Evolutionary conservation across 352 stramenopile species (phyloP), one percentile per base, ranked within the genome.

Genomic region (Phytophthora litchii): DNA sequence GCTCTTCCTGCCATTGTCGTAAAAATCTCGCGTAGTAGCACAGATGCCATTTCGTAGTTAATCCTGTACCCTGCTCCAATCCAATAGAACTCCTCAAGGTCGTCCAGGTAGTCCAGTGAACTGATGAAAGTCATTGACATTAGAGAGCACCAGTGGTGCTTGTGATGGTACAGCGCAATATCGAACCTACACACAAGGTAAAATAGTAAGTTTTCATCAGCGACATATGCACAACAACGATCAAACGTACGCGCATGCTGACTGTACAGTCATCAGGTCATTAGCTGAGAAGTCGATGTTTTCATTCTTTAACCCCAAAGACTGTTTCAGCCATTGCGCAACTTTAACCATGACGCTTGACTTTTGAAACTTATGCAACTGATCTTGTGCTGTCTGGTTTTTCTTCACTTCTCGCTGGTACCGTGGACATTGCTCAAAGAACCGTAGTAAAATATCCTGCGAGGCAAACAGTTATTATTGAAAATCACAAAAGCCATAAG

Each of bases 341-440:
- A 59, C 35, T 23, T 64, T 43, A 0, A 32, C 1, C 42, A 78
- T 64, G 23, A 42, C 35, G 5, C n/a, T 51, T 20, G 74, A 74
- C 4, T 51, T 46, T 50, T 79, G 64, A 44, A 70, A 87, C n/a
- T 53, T 17, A 20, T 59, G 21, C n/a, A 54, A 19, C 57, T 87
- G 51, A 35, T 48, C 32, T 31, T 70, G 46, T 8, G 63, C 64
- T 11, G 57, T 72, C 17, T 58, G 21, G 43, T 89, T 88, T 0
- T 70, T 56, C 25, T 70, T 72, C n/a, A 91, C 70, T 1, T 85
- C 67, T 17, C 48, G 54, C 21, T 71, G 62, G 49, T 89, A 91
- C 11, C 72, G 72, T 6, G 70, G 51, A 21, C 82, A 91, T 16
- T 70, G 50, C 35, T 89, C 82, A 56, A 81, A 89, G 59, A 88